Evolutionary conservation across 2,329 filamentous ascomycete species (phyloP), one percentile per base, ranked within the genome.

Genomic region (Neonectria neomacrospora): DNA sequence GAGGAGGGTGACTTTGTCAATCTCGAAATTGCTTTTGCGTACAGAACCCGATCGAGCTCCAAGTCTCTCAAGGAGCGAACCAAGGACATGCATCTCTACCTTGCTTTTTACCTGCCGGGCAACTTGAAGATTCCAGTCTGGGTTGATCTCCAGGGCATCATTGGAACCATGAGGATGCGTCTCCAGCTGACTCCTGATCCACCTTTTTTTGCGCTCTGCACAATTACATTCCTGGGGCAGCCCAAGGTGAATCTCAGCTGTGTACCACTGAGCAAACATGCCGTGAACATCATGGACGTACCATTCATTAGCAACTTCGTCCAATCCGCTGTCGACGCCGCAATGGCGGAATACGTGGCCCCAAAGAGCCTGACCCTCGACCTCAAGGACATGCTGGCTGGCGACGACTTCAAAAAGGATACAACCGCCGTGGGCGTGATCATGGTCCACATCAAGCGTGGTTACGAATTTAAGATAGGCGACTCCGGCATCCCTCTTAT

Each of bases 1-100:
- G 91, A 93, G 75, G 90, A 93, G 73, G 91, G 91, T 11, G 90
- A 93, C 67, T 93, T 93, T 71, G 85, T 93, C 75, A 94, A 94
- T 71, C 78, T 94, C 55, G 91, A 94, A 73, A 80, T 93, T 16
- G 90, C 90, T 0, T 90, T 94, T 71, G 88, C 91, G 1, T 94
- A 94, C 75, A 84, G 89, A 37, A 87, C 88, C 10, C 83, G 88
- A 30, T 85, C 86, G 0, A 86, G 84, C 9, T 84, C 85, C 30
- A 88, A 86, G 66, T 87, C 85, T 2, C 80, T 92, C 53, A 90
- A 90, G 65, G 85, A 89, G 16, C 90, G 91, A 71, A 91, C 92
- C 70, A 91, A 91, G 64, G 74, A 80, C 39, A 80, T 81, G 32
- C 91, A 93, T 76, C 80, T 93, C 1, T 90, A 88, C 66, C 81